phyloP scores from a whole-genome alignment of 1,284 basidiomycete species.

The Fomitopsis schrenkii region DNA sequence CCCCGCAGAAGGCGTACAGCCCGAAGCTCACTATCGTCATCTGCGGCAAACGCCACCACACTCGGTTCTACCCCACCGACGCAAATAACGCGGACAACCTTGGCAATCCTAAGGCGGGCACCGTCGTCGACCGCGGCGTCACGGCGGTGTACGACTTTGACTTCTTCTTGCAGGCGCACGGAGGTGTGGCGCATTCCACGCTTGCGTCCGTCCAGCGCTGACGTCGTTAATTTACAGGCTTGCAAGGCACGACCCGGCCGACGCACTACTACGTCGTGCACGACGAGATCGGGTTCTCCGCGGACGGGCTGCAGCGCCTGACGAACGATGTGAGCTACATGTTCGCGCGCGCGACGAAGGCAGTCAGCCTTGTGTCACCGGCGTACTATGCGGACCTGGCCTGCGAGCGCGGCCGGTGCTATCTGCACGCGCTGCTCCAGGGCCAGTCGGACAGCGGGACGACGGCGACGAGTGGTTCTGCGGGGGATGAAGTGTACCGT shows the following conservation, averaged over 20 bases:
- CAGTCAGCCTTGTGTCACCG: slow-evolving; percentile 73
- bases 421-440: slow-evolving; percentile 60
- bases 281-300: slow-evolving; percentile 64
- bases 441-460: slow-evolving; percentile 43
- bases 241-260: slow-evolving; percentile 55
- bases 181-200: slow-evolving; percentile 26
- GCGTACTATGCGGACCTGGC: slow-evolving; percentile 75
- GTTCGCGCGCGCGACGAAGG: slow-evolving; percentile 77
- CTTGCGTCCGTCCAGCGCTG: background rate
- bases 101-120: slow-evolving; percentile 70
- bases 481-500: slow-evolving; percentile 46
- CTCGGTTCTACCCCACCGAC: slow-evolving; percentile 74
- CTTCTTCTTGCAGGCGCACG: slow-evolving; percentile 72
- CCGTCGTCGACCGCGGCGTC: slow-evolving; percentile 66
- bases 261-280: slow-evolving; percentile 78
- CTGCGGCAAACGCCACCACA: slow-evolving; percentile 81
- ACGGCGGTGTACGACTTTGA: slow-evolving; percentile 73
- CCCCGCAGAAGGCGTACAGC: slow-evolving; percentile 42
- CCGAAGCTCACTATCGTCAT: slow-evolving; percentile 75
- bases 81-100: slow-evolving; percentile 47
- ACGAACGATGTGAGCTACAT: slow-evolving; percentile 66
- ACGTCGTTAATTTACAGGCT: slow-evolving; percentile 10
- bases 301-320: slow-evolving; percentile 60
- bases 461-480: slow-evolving; percentile 23
- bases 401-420: slow-evolving; percentile 75